Evolutionary conservation across 139 green algal species (phyloP).

Genomic region (Chlorella sorokiniana): DNA sequence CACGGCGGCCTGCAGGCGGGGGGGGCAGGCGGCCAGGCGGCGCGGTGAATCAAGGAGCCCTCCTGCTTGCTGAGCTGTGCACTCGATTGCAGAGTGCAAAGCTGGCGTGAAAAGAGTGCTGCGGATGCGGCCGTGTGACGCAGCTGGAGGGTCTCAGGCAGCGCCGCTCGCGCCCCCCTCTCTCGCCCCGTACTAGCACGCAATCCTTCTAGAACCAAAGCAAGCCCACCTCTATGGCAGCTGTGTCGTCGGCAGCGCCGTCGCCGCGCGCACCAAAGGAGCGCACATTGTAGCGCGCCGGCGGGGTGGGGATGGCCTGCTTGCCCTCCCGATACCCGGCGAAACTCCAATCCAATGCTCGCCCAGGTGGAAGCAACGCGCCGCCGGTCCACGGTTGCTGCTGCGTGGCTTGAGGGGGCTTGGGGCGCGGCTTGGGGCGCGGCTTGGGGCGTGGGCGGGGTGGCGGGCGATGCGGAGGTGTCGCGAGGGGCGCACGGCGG

Average conservation of each 20-base stretch:
- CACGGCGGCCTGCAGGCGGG: neutral
- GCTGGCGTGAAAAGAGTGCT: too few species aligned
- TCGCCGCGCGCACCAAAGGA: constrained; percentile 2
- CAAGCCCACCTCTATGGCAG: neutral
- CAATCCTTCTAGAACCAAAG: neutral
- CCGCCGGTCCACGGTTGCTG: too few species aligned
- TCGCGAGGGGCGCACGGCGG: too few species aligned
- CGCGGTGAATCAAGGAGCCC: neutral
- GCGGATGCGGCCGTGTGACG: too few species aligned
- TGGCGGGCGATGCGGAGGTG: neutral
- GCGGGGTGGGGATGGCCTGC: neutral
- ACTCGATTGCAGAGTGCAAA: neutral
- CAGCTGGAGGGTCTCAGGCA: too few species aligned
- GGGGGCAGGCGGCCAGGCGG: neutral
- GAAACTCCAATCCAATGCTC: neutral
- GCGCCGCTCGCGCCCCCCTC: too few species aligned
- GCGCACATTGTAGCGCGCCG: neutral
- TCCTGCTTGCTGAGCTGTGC: neutral
- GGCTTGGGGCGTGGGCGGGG: too few species aligned
- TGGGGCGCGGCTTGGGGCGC: too few species aligned
- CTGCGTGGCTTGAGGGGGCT: too few species aligned
- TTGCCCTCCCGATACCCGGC: neutral
- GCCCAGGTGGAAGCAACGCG: neutral
- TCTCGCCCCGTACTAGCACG: neutral
- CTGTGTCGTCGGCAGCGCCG: neutral